A percentile compares a stretch with the other conserved stretches of the same genome.
Conservation (phyloP, 805 yeast species). For the Scheffersomyces coipomensis region DNA sequence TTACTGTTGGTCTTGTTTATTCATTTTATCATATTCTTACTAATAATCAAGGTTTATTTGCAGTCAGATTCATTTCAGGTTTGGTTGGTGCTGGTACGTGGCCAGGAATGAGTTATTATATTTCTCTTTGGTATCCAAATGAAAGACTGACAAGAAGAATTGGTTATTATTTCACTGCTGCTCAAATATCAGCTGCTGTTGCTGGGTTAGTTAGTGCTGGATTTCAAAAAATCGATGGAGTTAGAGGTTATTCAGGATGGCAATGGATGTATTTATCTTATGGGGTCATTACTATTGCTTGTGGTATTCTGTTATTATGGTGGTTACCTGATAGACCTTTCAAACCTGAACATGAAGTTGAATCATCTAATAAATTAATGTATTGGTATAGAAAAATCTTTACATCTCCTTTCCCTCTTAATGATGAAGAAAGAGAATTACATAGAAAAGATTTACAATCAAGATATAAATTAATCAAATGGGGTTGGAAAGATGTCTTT, state of each 20-base stretch:
- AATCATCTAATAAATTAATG: constrained; percentile 12
- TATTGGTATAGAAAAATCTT: constrained; percentile 21
- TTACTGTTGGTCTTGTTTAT: constrained; percentile 75
- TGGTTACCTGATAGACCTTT: constrained; percentile 85
- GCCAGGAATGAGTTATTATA: constrained; percentile 87
- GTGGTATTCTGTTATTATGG: constrained; percentile 67
- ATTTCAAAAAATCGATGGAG: constrained; percentile 78
- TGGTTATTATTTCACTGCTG: constrained; percentile 89
- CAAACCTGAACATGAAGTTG: constrained; percentile 7
- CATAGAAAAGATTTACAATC: constrained; percentile 62
- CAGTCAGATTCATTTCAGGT: constrained; percentile 71
- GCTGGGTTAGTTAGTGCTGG: constrained; percentile 88
- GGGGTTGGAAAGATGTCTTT: constrained; percentile 62
- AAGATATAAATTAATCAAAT: constrained; percentile 45
- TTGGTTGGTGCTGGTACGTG: constrained; percentile 82
- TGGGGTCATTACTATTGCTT: constrained; percentile 64
- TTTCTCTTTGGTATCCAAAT: constrained; percentile 82
- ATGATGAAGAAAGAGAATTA: constrained; percentile 46
- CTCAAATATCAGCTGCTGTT: constrained; percentile 86
- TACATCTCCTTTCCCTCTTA: constrained; percentile 49
- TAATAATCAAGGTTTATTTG: constrained; percentile 62
- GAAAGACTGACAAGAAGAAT: constrained; percentile 74
- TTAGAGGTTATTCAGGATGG: constrained; percentile 73
- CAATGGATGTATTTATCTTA: constrained; percentile 83
- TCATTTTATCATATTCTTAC: constrained; percentile 65